Percentiles rank a stretch among this genome's conserved stretches.
Conservation (phyloP, 202 grass and related monocot genomes). For the Cymbopogon flexuosus region DNA sequence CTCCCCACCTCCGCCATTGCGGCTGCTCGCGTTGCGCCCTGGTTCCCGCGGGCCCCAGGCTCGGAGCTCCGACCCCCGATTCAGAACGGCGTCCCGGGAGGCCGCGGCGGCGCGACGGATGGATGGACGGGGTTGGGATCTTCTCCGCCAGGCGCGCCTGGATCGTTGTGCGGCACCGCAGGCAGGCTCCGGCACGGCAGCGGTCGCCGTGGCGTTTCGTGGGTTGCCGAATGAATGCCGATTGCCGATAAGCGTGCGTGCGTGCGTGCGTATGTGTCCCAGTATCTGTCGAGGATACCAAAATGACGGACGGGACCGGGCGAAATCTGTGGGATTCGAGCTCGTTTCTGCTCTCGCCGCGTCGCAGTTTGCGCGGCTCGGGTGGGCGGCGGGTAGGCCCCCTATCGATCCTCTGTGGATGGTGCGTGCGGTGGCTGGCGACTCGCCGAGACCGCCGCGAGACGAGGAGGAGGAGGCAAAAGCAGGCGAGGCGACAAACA, state of each 20-base stretch:
- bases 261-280: background rate
- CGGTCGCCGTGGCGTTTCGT: constrained; percentile 4
- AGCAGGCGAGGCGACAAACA: background rate
- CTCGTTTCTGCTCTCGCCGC: background rate
- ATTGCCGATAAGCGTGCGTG: background rate
- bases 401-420: too few relatives aligned
- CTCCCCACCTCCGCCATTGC: constrained; percentile 33
- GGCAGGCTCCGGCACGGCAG: background rate
- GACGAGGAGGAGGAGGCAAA: background rate
- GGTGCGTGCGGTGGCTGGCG: background rate
- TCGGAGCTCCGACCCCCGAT: too few relatives aligned
- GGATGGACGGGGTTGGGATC: background rate
- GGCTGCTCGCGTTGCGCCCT: background rate
- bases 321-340: background rate
- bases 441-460: background rate
- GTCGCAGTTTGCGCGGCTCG: background rate
- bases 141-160: background rate
- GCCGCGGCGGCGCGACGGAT: too few relatives aligned
- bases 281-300: background rate
- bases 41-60: too few relatives aligned
- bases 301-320: background rate
- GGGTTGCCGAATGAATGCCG: background rate
- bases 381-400: too few relatives aligned
- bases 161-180: background rate
- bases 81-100: background rate